Evolutionary conservation across 805 yeast genomes (phyloP).

Genomic region (Starmerella vaccinii): DNA sequence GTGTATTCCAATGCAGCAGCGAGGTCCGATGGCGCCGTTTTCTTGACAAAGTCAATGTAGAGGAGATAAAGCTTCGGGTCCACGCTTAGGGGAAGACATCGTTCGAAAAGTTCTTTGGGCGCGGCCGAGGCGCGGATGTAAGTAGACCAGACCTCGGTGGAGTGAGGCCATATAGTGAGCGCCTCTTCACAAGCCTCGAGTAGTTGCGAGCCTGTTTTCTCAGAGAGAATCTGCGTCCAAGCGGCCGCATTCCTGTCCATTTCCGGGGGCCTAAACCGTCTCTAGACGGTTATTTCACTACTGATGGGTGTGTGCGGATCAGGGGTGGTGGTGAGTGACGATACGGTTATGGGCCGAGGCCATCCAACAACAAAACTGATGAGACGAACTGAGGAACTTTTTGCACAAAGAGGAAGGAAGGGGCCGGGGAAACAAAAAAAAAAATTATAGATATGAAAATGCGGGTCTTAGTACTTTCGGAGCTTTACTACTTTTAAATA

Average conservation of each 20-base stretch:
- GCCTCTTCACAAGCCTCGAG: slow-evolving; percentile 37
- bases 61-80: slow-evolving; percentile 62
- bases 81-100: slow-evolving; percentile 51
- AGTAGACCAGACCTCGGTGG: slow-evolving; percentile 62
- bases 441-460: no score
- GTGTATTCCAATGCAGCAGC: slow-evolving; percentile 84
- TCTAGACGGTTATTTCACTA: no score
- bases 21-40: slow-evolving; percentile 68
- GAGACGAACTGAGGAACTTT: no score
- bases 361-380: no score
- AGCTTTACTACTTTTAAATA: no score
- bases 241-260: slow-evolving; percentile 4
- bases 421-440: no score
- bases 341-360: no score
- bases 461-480: no score
- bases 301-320: no score
- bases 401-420: no score
- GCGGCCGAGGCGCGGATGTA: slow-evolving; percentile 57
- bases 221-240: slow-evolving; percentile 1
- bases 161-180: slow-evolving; percentile 54
- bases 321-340: no score
- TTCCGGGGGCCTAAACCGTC: neutral
- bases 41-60: slow-evolving; percentile 70
- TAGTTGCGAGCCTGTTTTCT: neutral
- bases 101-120: slow-evolving; percentile 44